A percentile compares a stretch with the other conserved stretches of the same genome.
phyloP scores from a whole-genome alignment of 2,329 filamentous ascomycete genomes.

The Cercospora brassicicola region DNA sequence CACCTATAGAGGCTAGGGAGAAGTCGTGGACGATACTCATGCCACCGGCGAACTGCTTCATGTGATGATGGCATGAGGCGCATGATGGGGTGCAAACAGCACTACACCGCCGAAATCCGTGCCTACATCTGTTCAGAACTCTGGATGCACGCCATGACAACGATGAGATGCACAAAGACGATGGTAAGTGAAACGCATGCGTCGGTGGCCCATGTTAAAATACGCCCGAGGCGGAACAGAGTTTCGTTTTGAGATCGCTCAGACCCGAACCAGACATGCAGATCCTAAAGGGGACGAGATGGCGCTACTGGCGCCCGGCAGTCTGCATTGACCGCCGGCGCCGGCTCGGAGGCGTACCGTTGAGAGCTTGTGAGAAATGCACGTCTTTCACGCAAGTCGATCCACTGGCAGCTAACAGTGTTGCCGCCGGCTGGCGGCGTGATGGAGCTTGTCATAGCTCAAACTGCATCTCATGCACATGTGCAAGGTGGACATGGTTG shows the following conservation, averaged over 20 bases:
- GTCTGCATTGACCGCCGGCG: background rate
- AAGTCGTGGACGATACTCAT: background rate
- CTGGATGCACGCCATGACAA: background rate
- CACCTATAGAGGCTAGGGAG: background rate
- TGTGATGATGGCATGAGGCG: background rate
- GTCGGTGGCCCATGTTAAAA: constrained; percentile 3
- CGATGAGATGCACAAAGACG: background rate
- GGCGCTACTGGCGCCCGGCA: constrained; percentile 12
- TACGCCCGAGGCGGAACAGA: background rate
- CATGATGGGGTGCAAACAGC: background rate
- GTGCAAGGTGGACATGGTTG: background rate
- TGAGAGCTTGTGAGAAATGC: constrained; percentile 2
- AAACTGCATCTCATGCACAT: background rate
- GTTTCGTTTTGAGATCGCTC: constrained; percentile 2
- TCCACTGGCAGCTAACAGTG: background rate
- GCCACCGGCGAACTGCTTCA: background rate
- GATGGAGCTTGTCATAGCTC: background rate
- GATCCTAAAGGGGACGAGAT: background rate
- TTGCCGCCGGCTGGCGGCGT: background rate
- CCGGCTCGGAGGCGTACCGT: background rate
- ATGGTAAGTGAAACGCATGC: constrained; percentile 14
- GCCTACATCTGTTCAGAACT: background rate
- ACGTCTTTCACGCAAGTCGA: background rate
- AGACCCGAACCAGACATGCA: constrained; percentile 10
- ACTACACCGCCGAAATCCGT: background rate